Evolutionary conservation across 768 basidiomycete species (phyloP).

Genomic region (Leucocoprinus sp.): DNA sequence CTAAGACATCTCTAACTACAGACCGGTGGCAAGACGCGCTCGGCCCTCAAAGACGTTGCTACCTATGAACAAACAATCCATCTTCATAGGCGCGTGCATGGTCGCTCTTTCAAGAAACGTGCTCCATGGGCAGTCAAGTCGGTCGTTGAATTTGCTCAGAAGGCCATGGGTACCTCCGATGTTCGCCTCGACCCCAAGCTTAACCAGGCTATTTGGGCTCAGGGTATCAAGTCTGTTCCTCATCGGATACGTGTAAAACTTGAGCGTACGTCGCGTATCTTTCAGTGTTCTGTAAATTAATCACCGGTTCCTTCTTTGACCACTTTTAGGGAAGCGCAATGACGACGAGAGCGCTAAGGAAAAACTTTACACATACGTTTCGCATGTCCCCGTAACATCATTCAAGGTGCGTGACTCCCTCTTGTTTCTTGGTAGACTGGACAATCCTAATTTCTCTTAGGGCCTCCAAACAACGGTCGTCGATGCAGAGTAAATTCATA

Average conservation of each 20-base stretch:
- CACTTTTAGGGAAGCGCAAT: constrained; percentile 80
- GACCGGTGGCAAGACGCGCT: constrained; percentile 84
- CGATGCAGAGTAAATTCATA: constrained; percentile 58
- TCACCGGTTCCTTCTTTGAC: neutral
- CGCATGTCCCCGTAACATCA: constrained; percentile 63
- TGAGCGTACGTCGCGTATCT: constrained; percentile 51
- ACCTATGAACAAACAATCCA: constrained; percentile 99
- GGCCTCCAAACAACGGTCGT: constrained; percentile 78
- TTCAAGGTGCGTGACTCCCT: constrained; percentile 65
- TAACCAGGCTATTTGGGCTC: constrained; percentile 93
- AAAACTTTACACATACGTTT: constrained; percentile 91
- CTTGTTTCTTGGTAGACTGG: neutral
- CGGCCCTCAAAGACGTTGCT: constrained; percentile 96
- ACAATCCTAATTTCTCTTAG: constrained; percentile 28
- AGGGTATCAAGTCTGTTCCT: constrained; percentile 90
- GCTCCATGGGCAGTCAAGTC: constrained; percentile 96
- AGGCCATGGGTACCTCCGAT: constrained; percentile 93
- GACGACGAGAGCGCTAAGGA: constrained; percentile 99
- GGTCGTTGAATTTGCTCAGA: constrained; percentile 83
- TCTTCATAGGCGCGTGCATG: constrained; percentile 91
- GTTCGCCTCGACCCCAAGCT: constrained; percentile 92
- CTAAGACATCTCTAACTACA: constrained; percentile 16
- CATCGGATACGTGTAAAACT: constrained; percentile 89
- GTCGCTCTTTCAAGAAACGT: constrained; percentile 93
- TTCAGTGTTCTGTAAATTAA: neutral